phyloP scores from a whole-genome alignment of 768 basidiomycete species.

The Rhizopogon sp. region DNA sequence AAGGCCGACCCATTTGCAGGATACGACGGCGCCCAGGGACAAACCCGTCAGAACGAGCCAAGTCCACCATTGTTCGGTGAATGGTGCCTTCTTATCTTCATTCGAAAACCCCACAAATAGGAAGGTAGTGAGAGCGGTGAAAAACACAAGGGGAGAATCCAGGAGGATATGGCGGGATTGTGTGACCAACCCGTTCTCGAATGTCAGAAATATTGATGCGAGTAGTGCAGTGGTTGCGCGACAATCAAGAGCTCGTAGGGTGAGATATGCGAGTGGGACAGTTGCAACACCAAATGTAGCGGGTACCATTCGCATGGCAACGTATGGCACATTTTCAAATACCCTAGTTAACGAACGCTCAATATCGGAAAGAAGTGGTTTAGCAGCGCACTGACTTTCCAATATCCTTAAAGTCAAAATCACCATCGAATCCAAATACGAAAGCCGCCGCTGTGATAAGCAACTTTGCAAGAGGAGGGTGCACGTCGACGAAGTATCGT shows the following conservation, averaged over 20 bases:
- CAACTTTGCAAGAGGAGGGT: conserved; percentile 94
- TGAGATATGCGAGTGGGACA: conserved; percentile 88
- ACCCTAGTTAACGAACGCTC: conserved; percentile 39
- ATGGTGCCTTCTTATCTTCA: conserved; percentile 81
- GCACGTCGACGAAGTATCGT: conserved; percentile 90
- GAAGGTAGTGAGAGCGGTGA: conserved; percentile 86
- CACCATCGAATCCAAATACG: conserved; percentile 82
- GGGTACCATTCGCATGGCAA: conserved; percentile 96
- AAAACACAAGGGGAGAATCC: conserved; percentile 97
- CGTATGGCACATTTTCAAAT: conserved; percentile 87
- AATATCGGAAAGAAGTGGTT: background rate
- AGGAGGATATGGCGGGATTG: conserved; percentile 97
- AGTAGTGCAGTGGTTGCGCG: conserved; percentile 90
- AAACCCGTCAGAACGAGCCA: conserved; percentile 88
- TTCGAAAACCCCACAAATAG: conserved; percentile 89
- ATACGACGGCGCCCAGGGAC: conserved; percentile 86
- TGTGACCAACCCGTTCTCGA: conserved; percentile 94
- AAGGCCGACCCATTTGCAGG: conserved; percentile 97
- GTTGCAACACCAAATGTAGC: conserved; percentile 85
- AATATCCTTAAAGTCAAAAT: conserved; percentile 97
- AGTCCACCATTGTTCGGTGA: conserved; percentile 86
- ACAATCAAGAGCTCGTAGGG: conserved; percentile 88
- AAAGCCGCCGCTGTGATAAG: conserved; percentile 90
- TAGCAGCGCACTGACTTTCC: conserved; percentile 64
- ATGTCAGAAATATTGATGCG: conserved; percentile 86